These are phyloP conservation scores for Plantago ovata DNA, from an alignment of 257 asterid species.

Conservation along the genomic window DNA sequence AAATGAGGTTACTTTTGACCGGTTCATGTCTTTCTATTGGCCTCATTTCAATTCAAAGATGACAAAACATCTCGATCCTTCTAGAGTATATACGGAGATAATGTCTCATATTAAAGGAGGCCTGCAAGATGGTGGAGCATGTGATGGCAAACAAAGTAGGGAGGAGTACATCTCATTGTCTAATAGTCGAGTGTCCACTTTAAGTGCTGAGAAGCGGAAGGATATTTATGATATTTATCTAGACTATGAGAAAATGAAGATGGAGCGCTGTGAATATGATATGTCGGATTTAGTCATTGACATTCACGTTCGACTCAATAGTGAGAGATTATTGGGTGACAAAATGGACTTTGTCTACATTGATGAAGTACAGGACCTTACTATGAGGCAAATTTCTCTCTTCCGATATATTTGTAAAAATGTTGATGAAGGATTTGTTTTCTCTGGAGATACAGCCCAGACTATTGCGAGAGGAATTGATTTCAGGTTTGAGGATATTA, in stretches of 20 bases:
- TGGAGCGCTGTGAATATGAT: constrained; percentile 51
- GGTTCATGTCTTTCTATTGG: constrained; percentile 52
- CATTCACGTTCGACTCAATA: constrained; percentile 44
- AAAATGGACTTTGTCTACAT: constrained; percentile 69
- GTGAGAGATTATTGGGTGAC: constrained; percentile 34
- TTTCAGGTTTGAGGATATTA: constrained; percentile 62
- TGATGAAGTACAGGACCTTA: constrained; percentile 74
- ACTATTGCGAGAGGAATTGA: constrained; percentile 65
- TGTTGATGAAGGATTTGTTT: constrained; percentile 57
- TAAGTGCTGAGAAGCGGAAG: constrained; percentile 31
- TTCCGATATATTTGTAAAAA: constrained; percentile 52
- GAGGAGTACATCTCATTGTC: constrained; percentile 38
- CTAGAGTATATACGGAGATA: constrained; percentile 55
- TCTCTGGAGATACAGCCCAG: constrained; percentile 71
- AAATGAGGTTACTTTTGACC: constrained; percentile 55
- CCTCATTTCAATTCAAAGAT: constrained; percentile 44
- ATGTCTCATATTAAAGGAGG: constrained; percentile 69
- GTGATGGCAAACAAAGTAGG: constrained; percentile 34
- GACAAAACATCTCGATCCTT: constrained; percentile 45
- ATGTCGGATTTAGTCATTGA: constrained; percentile 59
- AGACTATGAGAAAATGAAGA: constrained; percentile 60
- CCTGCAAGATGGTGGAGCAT: constrained; percentile 27
- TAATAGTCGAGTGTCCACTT: constrained; percentile 38
- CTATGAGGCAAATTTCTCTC: constrained; percentile 54
- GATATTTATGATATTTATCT: constrained; percentile 44